Evolutionary conservation across 2,329 filamentous ascomycete species (phyloP).

Genomic region (Gnomoniopsis sp.): DNA sequence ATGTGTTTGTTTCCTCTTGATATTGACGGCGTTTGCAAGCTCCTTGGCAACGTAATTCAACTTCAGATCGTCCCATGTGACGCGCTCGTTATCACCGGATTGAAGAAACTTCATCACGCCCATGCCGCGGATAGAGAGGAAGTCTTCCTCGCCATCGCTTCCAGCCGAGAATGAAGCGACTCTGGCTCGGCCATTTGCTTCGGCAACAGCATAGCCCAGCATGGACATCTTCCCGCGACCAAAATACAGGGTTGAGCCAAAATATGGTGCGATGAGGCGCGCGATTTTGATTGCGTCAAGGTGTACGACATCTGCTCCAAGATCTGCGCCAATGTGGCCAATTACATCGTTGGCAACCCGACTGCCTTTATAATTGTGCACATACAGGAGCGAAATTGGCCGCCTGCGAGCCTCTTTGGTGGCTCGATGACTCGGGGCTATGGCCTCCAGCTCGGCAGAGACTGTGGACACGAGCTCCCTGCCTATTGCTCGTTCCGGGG

Average conservation of each 20-base stretch:
- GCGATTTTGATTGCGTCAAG: constrained; percentile 69
- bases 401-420: constrained; percentile 25
- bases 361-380: constrained; percentile 32
- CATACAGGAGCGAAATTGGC: constrained; percentile 32
- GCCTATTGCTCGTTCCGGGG: constrained; percentile 20
- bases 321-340: constrained; percentile 28
- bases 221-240: constrained; percentile 48
- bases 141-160: constrained; percentile 32
- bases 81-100: constrained; percentile 38
- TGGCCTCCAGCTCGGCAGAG: constrained; percentile 28
- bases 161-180: constrained; percentile 38
- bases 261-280: constrained; percentile 64
- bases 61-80: constrained; percentile 58
- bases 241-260: constrained; percentile 56
- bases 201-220: constrained; percentile 54
- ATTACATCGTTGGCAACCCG: constrained; percentile 26
- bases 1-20: constrained; percentile 26
- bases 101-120: constrained; percentile 26
- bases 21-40: constrained; percentile 47
- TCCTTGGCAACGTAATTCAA: constrained; percentile 54
- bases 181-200: constrained; percentile 48
- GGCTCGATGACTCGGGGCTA: constrained; percentile 19
- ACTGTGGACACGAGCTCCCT: constrained; percentile 31
- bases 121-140: constrained; percentile 13
- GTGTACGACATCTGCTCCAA: constrained; percentile 64